Conservation (phyloP, 2,329 filamentous ascomycete genomes). For the Penicillium sp. region DNA sequence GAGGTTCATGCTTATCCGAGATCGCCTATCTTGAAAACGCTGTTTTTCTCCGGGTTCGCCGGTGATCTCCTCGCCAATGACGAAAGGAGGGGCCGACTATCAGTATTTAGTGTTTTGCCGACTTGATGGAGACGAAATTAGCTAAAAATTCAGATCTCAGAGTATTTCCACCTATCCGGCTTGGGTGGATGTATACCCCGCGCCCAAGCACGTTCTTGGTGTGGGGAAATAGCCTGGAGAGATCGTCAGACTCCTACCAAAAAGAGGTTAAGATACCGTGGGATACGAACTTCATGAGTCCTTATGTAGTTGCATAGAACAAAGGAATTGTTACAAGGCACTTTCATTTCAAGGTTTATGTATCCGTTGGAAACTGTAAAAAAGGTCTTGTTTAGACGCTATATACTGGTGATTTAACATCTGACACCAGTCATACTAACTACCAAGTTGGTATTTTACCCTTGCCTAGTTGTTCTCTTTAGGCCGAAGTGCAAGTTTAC, state of each 20-base stretch:
- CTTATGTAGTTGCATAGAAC: too few relatives aligned
- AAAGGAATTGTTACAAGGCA: too few relatives aligned
- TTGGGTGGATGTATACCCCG: conserved; percentile 3
- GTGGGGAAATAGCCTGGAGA: conserved; percentile 3
- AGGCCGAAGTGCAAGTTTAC: conserved; percentile 43
- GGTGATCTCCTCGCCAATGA: background rate
- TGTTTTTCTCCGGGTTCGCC: conserved; percentile 3
- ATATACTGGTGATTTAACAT: too few relatives aligned
- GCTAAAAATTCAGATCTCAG: background rate
- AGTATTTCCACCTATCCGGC: conserved; percentile 8
- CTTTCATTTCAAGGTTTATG: too few relatives aligned
- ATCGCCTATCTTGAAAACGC: background rate
- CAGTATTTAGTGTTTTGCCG: background rate
- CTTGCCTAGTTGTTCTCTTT: conserved; percentile 24
- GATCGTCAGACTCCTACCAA: background rate
- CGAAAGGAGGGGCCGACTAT: background rate
- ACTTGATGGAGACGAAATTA: background rate
- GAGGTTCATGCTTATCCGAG: background rate
- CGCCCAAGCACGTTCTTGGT: background rate
- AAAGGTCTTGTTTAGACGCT: too few relatives aligned
- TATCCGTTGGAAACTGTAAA: too few relatives aligned
- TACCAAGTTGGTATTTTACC: too few relatives aligned
- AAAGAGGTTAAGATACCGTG: background rate
- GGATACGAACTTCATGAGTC: background rate
- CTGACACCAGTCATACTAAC: too few relatives aligned